Evolutionary conservation across 192 early-diverging fungal species (phyloP), one percentile per base, ranked within the genome.

Genomic region (Linnemannia hyalina): DNA sequence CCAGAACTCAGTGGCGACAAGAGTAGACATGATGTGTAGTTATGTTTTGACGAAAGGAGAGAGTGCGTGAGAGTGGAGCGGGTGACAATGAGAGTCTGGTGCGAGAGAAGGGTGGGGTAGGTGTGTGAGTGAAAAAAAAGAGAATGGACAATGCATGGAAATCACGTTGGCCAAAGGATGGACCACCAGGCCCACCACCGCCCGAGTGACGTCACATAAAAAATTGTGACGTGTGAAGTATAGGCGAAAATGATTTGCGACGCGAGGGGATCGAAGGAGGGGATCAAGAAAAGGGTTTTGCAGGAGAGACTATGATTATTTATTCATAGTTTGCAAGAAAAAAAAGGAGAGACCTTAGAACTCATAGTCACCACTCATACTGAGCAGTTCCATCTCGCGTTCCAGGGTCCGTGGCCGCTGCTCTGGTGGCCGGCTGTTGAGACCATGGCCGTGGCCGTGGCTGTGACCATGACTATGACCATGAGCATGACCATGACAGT

Each of bases 1-100:
- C 84, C 84, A 86, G 79, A 60, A 86, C 26, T 86, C 84, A 49
- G 79, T 86, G 63, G 84, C 57, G 75, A 78, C 75, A 49, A 76
- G 82, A 68, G 72, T 10, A 41, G 78, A 46, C 78, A 80, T 85
- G 75, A n/a, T 79, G 35, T 57, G 47, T 49, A 54, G 49, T 52
- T 52, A 52, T 52, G 49, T 52, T 16, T 22, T 52, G 74, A 38
- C 18, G 49, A 52, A 22, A 52, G 49, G 18, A 52, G 49, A 52
- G 26, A 10, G 72, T 29, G 72, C 13, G 47, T 5, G 32, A 47
- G 32, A 26, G 22, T 57, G 55, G 55, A 57, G 9, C n/a, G 23
- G 16, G 9, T 57, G 55, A 26, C 55, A 23, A 57, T 23, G n/a
- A 26, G 23, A 18, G n/a, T 57, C 54, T 57, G 23, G 54, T 49